A percentile compares a stretch with the other conserved stretches of the same genome.
phyloP scores from a whole-genome alignment of 768 basidiomycete species.

The Cystobasidium onofrii region DNA sequence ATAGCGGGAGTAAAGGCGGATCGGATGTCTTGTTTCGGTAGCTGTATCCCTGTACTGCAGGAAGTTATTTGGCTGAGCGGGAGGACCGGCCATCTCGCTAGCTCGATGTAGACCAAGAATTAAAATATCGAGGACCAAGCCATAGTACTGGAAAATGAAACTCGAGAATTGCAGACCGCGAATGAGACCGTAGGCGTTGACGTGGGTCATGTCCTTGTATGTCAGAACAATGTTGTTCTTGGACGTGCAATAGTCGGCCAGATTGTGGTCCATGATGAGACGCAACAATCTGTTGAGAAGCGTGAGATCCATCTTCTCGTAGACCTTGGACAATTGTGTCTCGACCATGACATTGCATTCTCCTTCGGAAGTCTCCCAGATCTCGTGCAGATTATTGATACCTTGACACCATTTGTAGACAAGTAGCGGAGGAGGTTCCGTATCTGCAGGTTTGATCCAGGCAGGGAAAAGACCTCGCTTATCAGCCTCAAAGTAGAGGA shows the following conservation, averaged over 20 bases:
- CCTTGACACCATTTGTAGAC: slow-evolving; percentile 99
- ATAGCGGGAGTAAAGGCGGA: slow-evolving; percentile 92
- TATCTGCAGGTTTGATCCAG: slow-evolving; percentile 98
- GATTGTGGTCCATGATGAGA: slow-evolving; percentile 92
- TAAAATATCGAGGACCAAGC: slow-evolving; percentile 85
- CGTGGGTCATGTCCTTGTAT: slow-evolving; percentile 97
- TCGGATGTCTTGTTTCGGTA: slow-evolving; percentile 95
- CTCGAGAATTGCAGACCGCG: slow-evolving; percentile 96
- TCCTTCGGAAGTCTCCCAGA: slow-evolving; percentile 97
- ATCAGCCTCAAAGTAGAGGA: slow-evolving; percentile 97
- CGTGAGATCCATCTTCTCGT: slow-evolving; percentile 97
- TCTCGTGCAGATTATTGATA: slow-evolving; percentile 94
- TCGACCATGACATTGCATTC: slow-evolving; percentile 99
- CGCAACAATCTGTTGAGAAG: slow-evolving; percentile 89
- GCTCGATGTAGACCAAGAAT: slow-evolving; percentile 96
- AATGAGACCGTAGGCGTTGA: slow-evolving; percentile 92
- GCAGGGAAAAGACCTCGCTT: slow-evolving; percentile 96
- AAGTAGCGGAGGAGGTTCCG: slow-evolving; percentile 88
- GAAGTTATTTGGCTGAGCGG: slow-evolving; percentile 96
- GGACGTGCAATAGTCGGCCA: slow-evolving; percentile 97
- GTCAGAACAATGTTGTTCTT: slow-evolving; percentile 97
- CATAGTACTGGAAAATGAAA: slow-evolving; percentile 83
- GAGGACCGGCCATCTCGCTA: slow-evolving; percentile 97
- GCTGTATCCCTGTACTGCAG: slow-evolving; percentile 89
- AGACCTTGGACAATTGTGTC: slow-evolving; percentile 92